A percentile compares a stretch with the other conserved stretches of the same genome.
phyloP scores from a whole-genome alignment of 495 filamentous ascomycete genomes.

The Aspergillus cavernicola region DNA sequence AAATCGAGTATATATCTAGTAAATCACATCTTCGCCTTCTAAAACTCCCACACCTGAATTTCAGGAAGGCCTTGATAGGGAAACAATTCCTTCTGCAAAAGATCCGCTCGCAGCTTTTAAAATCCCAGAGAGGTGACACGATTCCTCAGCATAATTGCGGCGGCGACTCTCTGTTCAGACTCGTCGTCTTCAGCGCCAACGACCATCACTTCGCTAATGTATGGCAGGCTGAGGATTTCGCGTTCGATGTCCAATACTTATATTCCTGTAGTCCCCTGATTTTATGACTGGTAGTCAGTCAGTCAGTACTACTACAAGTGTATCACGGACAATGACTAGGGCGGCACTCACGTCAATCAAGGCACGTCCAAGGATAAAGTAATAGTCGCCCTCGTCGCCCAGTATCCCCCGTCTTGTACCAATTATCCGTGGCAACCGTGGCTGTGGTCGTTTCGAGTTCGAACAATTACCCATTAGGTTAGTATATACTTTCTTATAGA shows the following conservation, averaged over 20 bases:
- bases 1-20: too few relatives aligned
- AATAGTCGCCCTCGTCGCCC: constrained; percentile 40
- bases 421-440: constrained; percentile 42
- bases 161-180: constrained; percentile 49
- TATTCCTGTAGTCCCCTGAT: constrained; percentile 39
- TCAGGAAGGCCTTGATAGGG: too few relatives aligned
- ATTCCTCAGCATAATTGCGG: constrained; percentile 24
- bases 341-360: constrained; percentile 38
- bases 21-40: too few relatives aligned
- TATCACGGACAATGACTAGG: too few relatives aligned
- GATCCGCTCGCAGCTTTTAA: too few relatives aligned
- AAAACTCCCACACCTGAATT: too few relatives aligned
- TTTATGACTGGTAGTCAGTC: too few relatives aligned
- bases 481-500: too few relatives aligned
- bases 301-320: too few relatives aligned
- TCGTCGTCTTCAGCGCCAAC: constrained; percentile 37
- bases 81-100: too few relatives aligned
- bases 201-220: constrained; percentile 36
- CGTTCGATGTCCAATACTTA: constrained; percentile 40
- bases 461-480: too few relatives aligned
- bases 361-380: constrained; percentile 47
- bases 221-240: constrained; percentile 31
- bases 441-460: constrained; percentile 37
- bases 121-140: too few relatives aligned
- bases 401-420: constrained; percentile 48